Evolutionary conservation across 208 protist genomes (phyloP).

Genomic region (Leishmania tropica): DNA sequence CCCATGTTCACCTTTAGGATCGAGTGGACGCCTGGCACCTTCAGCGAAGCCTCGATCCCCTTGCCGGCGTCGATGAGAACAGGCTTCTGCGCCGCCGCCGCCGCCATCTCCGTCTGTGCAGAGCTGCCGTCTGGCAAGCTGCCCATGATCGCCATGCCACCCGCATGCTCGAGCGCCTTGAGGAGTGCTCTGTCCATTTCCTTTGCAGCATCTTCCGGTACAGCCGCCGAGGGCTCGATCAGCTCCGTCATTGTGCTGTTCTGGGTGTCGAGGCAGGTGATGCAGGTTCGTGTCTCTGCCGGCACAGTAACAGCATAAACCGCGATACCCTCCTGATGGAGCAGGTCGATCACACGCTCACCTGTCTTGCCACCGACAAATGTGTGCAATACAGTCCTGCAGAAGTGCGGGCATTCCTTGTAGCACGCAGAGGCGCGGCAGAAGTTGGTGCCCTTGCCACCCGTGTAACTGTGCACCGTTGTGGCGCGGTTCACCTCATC

Average conservation of each 20-base stretch:
- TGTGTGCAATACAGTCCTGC: constrained; percentile 25
- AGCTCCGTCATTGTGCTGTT: constrained; percentile 45
- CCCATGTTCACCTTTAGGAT: constrained; percentile 44
- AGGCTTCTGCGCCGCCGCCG: constrained; percentile 25
- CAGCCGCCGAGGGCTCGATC: constrained; percentile 36
- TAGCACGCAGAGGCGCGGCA: constrained; percentile 35
- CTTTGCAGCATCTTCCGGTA: constrained; percentile 23
- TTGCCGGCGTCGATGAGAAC: constrained; percentile 45
- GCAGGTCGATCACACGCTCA: constrained; percentile 20
- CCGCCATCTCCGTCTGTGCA: constrained; percentile 32
- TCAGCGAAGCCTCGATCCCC: constrained; percentile 32
- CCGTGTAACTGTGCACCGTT: constrained; percentile 27
- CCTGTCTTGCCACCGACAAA: constrained; percentile 38
- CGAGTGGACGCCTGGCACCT: constrained; percentile 23
- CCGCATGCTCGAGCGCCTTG: constrained; percentile 14
- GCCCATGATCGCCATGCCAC: constrained; percentile 42
- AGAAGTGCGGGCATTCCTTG: constrained; percentile 12
- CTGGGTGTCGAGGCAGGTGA: constrained; percentile 32
- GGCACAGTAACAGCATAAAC: constrained; percentile 19
- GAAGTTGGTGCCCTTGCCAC: constrained; percentile 51
- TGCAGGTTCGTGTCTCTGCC: constrained; percentile 37
- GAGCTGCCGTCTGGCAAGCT: constrained; percentile 36
- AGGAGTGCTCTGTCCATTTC: constrained; percentile 24
- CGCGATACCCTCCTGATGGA: constrained; percentile 29
- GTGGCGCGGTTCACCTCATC: constrained; percentile 38